Conservation (phyloP, 2,329 filamentous ascomycete genomes). For the Chrysosporium queenslandicum region DNA sequence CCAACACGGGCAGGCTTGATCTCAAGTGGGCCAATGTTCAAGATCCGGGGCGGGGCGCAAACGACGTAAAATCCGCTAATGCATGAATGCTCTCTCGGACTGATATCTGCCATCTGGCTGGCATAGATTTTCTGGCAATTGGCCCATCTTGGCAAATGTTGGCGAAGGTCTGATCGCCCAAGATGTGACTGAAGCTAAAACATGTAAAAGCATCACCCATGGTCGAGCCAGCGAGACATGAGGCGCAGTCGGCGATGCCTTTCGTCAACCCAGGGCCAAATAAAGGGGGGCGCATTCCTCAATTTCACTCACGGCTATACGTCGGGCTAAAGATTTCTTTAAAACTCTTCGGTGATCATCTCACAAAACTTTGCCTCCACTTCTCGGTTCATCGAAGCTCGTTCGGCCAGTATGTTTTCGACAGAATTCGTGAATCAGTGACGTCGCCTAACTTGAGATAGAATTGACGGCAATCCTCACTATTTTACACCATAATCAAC, state of each 20-base stretch:
- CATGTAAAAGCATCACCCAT: not conserved
- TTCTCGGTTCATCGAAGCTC: constrained; percentile 1
- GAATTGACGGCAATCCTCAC: not conserved
- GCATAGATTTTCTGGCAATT: not conserved
- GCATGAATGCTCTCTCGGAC: constrained; percentile 7
- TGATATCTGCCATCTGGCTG: not conserved
- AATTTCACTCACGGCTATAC: not conserved
- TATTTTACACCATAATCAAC: not conserved
- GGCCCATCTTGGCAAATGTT: not conserved
- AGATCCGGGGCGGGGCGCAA: too few species aligned
- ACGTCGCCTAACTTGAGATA: not conserved
- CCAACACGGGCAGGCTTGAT: too few species aligned
- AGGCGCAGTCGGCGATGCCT: not conserved
- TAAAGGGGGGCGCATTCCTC: not conserved
- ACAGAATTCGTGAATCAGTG: not conserved
- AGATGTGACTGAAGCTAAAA: constrained; percentile 4
- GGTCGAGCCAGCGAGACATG: not conserved
- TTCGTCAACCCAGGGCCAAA: constrained; percentile 1
- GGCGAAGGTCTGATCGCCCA: not conserved
- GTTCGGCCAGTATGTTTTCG: not conserved
- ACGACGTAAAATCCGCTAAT: too few species aligned
- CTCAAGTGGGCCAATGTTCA: too few species aligned
- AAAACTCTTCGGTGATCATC: not conserved
- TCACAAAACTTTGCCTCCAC: constrained; percentile 1
- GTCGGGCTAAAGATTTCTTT: not conserved